Base-by-base conservation (phyloP, 345 rosid genomes). In the rapeseed (Brassica napus) region DNA sequence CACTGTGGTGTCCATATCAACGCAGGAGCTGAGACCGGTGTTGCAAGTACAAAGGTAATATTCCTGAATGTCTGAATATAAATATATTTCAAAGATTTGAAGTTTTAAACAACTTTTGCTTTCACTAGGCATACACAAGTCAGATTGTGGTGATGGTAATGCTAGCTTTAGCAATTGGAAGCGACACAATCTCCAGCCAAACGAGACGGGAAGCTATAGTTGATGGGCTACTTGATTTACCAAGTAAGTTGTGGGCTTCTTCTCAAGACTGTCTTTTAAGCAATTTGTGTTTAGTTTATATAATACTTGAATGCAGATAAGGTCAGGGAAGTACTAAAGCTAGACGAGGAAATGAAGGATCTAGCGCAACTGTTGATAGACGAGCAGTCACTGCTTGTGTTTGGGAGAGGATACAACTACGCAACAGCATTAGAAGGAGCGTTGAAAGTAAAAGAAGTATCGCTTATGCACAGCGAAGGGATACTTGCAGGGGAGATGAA, bases 401-500 rank as follows among this genome's bases (percentile, higher is more conserved):
- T 94, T 81, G 98, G 94, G 18, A 89, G 98, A 86, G 98, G 96
- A 82, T 94, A 90, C 82, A 86, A 94, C 83, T 92, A 88, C 79
- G 95, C 98, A 59, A 87, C 97, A 4, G 95, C 96, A 0, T 80
- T 94, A 79, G 98, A 94, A 84, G 98, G 98, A 77, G 97, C 98
- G 23, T 66, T 89, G 64, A 94, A 94, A 77, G 98, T 94, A 58
- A 94, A 94, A 80, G 98, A 94, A 84, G 98, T 94, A 30, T 85
- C 98, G 26, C 95, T 94, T 37, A 94, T 94, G 98, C 98, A 94
- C 78, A 91, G 97, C 32, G 98, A 92, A 82, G 98, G 98, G 35
- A 89, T 94, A 73, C 94, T 94, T 70, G 98, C 98, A 44, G 98
- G 98, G 73, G 98, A 94, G 84, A 94, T 94, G 98, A 94, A 94